Percentiles rank a stretch among this genome's conserved stretches.
Conservation (phyloP, 2,329 filamentous ascomycete species). For the Metarhizium humberi region DNA sequence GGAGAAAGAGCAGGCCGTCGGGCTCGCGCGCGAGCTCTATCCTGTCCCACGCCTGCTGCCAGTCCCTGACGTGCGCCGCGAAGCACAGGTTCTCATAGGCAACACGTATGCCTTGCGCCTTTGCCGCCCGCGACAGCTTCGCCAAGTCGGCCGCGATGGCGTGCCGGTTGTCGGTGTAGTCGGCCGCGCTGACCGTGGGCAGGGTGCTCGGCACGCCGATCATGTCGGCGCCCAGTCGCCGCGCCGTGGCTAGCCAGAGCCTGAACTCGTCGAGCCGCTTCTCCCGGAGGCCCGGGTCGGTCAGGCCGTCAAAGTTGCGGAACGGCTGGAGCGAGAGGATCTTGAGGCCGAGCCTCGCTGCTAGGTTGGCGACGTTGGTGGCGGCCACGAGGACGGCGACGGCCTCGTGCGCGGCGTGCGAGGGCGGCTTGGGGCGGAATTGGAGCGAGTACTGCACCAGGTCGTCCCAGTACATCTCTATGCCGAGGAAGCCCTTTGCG, state of each 20-base stretch:
- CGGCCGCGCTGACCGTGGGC: conserved; percentile 3
- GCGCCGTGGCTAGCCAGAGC: conserved; percentile 9
- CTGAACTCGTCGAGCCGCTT: background rate
- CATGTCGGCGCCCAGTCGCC: conserved; percentile 6
- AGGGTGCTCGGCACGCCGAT: conserved; percentile 10
- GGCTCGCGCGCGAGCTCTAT: conserved; percentile 2
- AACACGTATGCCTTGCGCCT: conserved; percentile 6
- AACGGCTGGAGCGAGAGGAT: conserved; percentile 14
- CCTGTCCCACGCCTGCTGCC: conserved; percentile 9
- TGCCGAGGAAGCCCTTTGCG: conserved; percentile 8
- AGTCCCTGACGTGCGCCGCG: conserved; percentile 6
- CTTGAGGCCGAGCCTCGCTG: background rate
- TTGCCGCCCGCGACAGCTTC: conserved; percentile 1
- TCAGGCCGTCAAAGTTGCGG: conserved; percentile 11
- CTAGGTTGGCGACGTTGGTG: background rate
- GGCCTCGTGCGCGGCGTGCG: background rate
- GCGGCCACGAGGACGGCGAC: background rate
- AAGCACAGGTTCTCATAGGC: conserved; percentile 15
- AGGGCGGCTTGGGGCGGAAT: background rate
- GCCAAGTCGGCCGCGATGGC: background rate
- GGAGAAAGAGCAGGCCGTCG: conserved; percentile 11
- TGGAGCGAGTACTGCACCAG: conserved; percentile 1
- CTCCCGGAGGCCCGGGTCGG: background rate
- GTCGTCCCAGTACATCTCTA: conserved; percentile 15
- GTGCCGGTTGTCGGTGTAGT: background rate